Conservation (phyloP, 176 grass and related monocot genomes). For the Triticum urartu region DNA sequence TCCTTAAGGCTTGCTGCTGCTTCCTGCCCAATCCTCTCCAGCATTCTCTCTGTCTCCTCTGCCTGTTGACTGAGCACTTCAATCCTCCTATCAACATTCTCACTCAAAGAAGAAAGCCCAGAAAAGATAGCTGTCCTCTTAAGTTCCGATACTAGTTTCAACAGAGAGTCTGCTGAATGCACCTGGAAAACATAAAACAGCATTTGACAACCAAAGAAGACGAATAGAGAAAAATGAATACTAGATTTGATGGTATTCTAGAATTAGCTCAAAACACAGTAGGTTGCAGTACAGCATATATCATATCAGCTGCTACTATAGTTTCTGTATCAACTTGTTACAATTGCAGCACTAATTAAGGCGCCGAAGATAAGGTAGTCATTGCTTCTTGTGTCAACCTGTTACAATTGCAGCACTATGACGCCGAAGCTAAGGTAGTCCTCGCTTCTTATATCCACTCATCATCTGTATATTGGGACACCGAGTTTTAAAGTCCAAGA, state of each 20-base stretch:
- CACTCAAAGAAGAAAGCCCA: slow-evolving; percentile 75
- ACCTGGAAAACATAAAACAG: slow-evolving; percentile 47
- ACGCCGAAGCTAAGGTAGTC: not conserved
- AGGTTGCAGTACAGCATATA: not conserved
- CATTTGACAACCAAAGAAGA: not conserved
- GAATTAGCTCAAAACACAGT: not conserved
- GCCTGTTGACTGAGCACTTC: slow-evolving; percentile 61
- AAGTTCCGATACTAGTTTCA: slow-evolving; percentile 85
- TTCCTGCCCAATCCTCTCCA: slow-evolving; percentile 83
- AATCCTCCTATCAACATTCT: slow-evolving; percentile 81
- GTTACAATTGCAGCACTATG: not conserved
- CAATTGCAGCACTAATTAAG: not conserved
- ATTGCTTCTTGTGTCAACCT: not conserved
- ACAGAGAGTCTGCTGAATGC: slow-evolving; percentile 75
- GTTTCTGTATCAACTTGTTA: not conserved
- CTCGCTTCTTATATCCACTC: not conserved
- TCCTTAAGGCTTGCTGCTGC: slow-evolving; percentile 85
- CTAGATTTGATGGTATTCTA: not conserved
- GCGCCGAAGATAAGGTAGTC: not conserved
- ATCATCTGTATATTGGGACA: not conserved
- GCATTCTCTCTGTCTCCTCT: slow-evolving; percentile 70
- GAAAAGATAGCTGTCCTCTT: slow-evolving; percentile 97
- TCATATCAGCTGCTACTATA: not conserved
- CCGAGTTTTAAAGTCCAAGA: not conserved
- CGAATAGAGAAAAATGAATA: not conserved